Evolutionary conservation across 305 asterid genomes (phyloP).

Genomic region (Solanum hybrid): DNA sequence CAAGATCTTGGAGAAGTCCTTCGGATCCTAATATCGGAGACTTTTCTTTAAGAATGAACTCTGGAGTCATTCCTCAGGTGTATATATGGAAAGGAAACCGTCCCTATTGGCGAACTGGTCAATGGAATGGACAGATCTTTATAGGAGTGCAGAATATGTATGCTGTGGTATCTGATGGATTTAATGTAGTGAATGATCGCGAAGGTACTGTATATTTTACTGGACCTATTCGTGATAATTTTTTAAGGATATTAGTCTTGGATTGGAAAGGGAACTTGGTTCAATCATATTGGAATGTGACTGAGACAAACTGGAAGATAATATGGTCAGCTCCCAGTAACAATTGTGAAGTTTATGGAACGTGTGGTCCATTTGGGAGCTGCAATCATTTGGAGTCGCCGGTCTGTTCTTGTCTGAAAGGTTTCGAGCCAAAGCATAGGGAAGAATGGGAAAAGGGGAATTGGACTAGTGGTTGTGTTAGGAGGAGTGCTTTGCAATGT

Average conservation of each 20-base stretch:
- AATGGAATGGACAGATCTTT: constrained; percentile 34
- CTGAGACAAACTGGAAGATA: constrained; percentile 13
- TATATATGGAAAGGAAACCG: constrained; percentile 22
- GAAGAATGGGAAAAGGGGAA: constrained; percentile 47
- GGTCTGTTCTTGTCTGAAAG: constrained; percentile 40
- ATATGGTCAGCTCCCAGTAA: constrained; percentile 17
- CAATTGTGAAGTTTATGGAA: constrained; percentile 33
- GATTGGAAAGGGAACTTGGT: constrained; percentile 23
- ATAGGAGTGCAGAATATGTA: constrained; percentile 25
- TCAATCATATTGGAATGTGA: constrained; percentile 23
- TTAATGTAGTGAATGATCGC: constrained; percentile 3
- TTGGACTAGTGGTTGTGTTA: constrained; percentile 47
- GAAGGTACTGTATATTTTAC: constrained; percentile 22
- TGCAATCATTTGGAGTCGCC: constrained; percentile 18
- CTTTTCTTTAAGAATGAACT: not conserved
- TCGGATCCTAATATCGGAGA: not conserved
- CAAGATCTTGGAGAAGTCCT: constrained; percentile 3
- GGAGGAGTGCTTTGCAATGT: constrained; percentile 29
- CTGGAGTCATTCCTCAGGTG: constrained; percentile 17
- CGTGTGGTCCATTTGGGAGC: constrained; percentile 45
- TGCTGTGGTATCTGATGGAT: constrained; percentile 18
- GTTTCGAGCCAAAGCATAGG: constrained; percentile 34
- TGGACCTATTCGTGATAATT: constrained; percentile 1
- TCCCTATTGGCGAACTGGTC: constrained; percentile 37
- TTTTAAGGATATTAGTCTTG: constrained; percentile 10